Conservation (phyloP, 208 protist genomes). For the Naegleria lovaniensis region DNA sequence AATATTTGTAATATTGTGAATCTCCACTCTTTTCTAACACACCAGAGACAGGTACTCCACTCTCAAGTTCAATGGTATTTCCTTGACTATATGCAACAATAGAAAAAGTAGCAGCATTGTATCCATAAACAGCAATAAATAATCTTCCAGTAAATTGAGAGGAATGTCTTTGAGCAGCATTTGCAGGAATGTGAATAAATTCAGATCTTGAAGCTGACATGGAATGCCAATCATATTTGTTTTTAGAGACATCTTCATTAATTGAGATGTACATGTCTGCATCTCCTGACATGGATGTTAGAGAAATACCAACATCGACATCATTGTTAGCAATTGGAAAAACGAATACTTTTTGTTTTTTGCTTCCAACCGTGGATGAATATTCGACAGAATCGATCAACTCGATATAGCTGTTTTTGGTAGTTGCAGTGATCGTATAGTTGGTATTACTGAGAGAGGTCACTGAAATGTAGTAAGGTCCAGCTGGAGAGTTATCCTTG, state of each 20-base stretch:
- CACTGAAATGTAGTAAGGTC: neutral
- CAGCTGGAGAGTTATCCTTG: neutral
- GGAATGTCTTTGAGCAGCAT: neutral
- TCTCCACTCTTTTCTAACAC: neutral
- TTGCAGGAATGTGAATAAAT: neutral
- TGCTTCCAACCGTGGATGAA: neutral
- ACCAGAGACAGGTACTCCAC: neutral
- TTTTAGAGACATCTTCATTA: neutral
- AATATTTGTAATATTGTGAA: neutral
- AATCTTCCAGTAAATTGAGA: neutral
- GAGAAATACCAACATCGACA: neutral
- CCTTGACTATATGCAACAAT: neutral
- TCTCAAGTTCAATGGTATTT: neutral
- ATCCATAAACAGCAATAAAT: constrained; percentile 19
- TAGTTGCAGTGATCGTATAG: neutral
- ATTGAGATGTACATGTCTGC: constrained; percentile 13
- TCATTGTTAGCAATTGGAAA: neutral
- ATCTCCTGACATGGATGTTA: neutral
- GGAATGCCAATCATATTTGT: neutral
- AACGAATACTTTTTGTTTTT: neutral
- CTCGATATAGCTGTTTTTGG: neutral
- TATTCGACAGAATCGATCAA: neutral
- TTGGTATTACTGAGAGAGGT: neutral
- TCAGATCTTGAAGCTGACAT: neutral
- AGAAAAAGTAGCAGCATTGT: neutral